Percentiles rank a stretch among this genome's conserved stretches.
These are phyloP conservation scores for Saccharomycopsis hybrid DNA, from an alignment of 1,139 yeast species.

Conservation along the genomic window DNA sequence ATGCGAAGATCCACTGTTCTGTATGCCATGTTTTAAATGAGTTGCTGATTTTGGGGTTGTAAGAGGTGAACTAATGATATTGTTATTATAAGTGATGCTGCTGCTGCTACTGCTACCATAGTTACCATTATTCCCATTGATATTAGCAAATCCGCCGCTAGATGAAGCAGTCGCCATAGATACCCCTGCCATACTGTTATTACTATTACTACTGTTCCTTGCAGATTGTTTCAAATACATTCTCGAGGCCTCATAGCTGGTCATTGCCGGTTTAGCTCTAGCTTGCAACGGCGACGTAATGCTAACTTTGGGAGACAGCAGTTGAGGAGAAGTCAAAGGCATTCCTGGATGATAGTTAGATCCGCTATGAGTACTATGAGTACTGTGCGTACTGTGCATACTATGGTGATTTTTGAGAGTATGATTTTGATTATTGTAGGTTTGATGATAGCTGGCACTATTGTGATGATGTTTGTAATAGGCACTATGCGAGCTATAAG, in stretches of 20 bases:
- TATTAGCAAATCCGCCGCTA: too few species aligned
- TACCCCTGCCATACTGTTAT: background rate
- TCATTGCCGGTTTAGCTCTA: constrained; percentile 10
- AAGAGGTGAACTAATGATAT: background rate
- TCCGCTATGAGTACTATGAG: background rate
- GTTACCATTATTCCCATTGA: too few species aligned
- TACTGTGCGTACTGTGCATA: background rate
- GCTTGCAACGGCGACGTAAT: constrained; percentile 3
- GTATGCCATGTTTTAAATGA: background rate
- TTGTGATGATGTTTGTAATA: too few species aligned
- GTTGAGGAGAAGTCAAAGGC: background rate
- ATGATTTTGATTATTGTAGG: too few species aligned
- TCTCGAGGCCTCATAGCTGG: constrained; percentile 20
- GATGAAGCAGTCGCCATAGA: background rate
- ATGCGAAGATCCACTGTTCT: background rate
- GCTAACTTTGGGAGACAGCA: background rate
- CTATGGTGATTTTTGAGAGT: too few species aligned
- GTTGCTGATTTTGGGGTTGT: constrained; percentile 11
- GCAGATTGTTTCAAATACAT: constrained; percentile 14
- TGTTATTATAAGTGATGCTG: background rate
- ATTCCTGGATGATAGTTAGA: background rate
- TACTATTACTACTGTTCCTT: constrained; percentile 8
- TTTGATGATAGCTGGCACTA: too few species aligned
- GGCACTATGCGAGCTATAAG: too few species aligned
- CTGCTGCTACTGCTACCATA: too few species aligned